Conservation (phyloP, 169 alveolate genomes). For the Cytauxzoon felis region DNA sequence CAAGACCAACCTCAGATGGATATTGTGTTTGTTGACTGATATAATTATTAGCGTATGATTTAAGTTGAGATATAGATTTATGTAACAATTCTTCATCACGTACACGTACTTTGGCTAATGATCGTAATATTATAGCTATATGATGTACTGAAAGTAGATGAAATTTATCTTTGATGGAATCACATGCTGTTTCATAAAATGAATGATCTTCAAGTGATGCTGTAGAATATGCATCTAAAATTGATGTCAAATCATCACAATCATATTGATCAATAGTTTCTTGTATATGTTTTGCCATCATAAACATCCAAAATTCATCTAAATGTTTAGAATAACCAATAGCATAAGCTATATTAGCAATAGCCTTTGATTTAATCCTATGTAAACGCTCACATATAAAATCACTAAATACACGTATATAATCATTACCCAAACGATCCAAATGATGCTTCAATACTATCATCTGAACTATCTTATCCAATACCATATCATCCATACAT, state of each 20-base stretch:
- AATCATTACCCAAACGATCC: conserved; percentile 24
- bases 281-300: conserved; percentile 59
- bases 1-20: too few relatives aligned
- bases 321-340: conserved; percentile 58
- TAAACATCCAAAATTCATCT: conserved; percentile 69
- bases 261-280: conserved; percentile 26
- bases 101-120: conserved; percentile 51
- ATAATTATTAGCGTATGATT: not conserved
- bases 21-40: not conserved
- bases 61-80: not conserved
- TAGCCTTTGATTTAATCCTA: conserved; percentile 25
- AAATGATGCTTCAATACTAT: conserved; percentile 37
- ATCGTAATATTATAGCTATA: conserved; percentile 21
- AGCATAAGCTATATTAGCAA: conserved; percentile 49
- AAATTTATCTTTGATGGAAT: conserved; percentile 12
- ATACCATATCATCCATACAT: conserved; percentile 23
- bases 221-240: conserved; percentile 54
- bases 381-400: conserved; percentile 57
- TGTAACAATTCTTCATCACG: conserved; percentile 30
- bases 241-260: conserved; percentile 53
- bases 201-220: conserved; percentile 60
- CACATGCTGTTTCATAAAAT: conserved; percentile 42
- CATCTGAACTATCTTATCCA: conserved; percentile 18
- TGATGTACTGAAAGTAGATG: conserved; percentile 26
- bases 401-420: conserved; percentile 51